phyloP scores from a whole-genome alignment of 257 asterid species.

The Hygrophila difformis region DNA sequence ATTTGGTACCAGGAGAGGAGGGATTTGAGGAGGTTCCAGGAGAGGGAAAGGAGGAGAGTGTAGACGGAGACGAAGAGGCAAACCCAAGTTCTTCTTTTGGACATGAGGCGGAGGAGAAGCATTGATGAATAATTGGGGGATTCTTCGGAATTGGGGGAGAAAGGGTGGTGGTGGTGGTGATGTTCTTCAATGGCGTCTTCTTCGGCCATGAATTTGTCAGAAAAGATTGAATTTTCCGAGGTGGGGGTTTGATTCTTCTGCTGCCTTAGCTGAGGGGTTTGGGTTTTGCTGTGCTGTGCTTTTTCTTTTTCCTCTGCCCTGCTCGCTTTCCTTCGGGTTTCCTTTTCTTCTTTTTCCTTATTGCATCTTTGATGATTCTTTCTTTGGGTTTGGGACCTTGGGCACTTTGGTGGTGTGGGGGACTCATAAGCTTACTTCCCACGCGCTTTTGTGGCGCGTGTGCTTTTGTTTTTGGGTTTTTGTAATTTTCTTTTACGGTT shows the following conservation, averaged over 20 bases:
- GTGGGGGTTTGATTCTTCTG: constrained; percentile 1
- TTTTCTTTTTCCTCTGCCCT: too few relatives aligned
- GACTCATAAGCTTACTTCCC: too few relatives aligned
- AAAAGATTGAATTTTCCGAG: neutral
- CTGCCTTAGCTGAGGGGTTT: constrained; percentile 16
- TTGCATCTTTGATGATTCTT: constrained; percentile 1
- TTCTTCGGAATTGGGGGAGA: neutral
- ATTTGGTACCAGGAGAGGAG: constrained; percentile 54
- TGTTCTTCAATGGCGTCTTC: neutral
- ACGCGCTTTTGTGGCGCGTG: too few relatives aligned
- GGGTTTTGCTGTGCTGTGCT: too few relatives aligned
- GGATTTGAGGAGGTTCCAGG: constrained; percentile 70
- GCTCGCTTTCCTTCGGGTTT: too few relatives aligned
- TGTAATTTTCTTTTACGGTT: too few relatives aligned
- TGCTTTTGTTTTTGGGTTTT: too few relatives aligned
- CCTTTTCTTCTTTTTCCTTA: neutral
- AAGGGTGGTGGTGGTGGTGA: neutral
- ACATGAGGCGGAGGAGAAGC: constrained; percentile 41
- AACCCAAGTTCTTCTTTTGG: constrained; percentile 80
- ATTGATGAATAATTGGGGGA: neutral
- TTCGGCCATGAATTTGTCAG: constrained; percentile 7
- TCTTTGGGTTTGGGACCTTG: neutral
- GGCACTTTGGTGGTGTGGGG: too few relatives aligned
- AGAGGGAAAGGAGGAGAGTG: constrained; percentile 52
- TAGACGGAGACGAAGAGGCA: constrained; percentile 59